These are phyloP conservation scores for Scedosporium aurantiacum DNA, from an alignment of 2,329 filamentous ascomycete species.

Conservation along the genomic window DNA sequence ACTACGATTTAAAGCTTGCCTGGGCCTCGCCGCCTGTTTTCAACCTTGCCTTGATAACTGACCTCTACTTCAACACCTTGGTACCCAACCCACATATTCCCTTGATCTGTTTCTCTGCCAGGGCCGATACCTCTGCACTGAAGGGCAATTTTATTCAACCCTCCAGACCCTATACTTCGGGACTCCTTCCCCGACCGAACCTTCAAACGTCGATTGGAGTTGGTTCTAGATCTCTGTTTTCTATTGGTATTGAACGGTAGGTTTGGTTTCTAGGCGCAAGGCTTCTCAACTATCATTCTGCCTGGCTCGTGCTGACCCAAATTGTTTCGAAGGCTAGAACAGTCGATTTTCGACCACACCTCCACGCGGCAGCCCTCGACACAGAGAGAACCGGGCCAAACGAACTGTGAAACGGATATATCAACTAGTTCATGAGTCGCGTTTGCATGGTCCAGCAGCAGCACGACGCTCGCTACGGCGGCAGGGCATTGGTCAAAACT, in stretches of 20 bases:
- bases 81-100: too few species aligned
- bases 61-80: too few species aligned
- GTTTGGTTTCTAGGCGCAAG: background rate
- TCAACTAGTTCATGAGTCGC: background rate
- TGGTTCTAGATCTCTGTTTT: background rate
- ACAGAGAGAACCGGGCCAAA: too few species aligned
- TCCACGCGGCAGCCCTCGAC: background rate
- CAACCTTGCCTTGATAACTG: too few species aligned
- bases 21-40: too few species aligned
- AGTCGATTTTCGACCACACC: background rate
- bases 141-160: too few species aligned
- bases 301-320: background rate
- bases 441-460: background rate
- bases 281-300: background rate
- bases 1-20: too few species aligned
- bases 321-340: too few species aligned
- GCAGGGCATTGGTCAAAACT: background rate
- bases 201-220: background rate
- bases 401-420: background rate
- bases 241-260: background rate
- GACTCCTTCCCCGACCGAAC: background rate
- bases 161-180: too few species aligned
- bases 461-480: conserved; percentile 5
- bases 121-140: too few species aligned
- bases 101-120: too few species aligned